Percentiles rank a stretch among this genome's conserved stretches.
Evolutionary conservation across 306 rosid species (phyloP).

Genomic region (Prunus persica): Prunus_persica_NCBIv2 NC_034016.1:17422501-17423000

Average conservation of each 20-base stretch:
- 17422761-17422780: slow-evolving; percentile 74
- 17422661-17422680: slow-evolving; percentile 43
- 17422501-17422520: slow-evolving; percentile 41
- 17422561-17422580: slow-evolving; percentile 42
- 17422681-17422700: slow-evolving; percentile 47
- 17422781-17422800: slow-evolving; percentile 62
- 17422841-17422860: slow-evolving; percentile 49
- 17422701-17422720: slow-evolving; percentile 62
- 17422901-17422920: slow-evolving; percentile 73
- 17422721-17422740: slow-evolving; percentile 71
- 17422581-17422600: slow-evolving; percentile 54
- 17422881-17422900: slow-evolving; percentile 76
- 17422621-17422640: slow-evolving; percentile 51
- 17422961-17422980: slow-evolving; percentile 61
- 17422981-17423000: slow-evolving; percentile 49
- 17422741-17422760: slow-evolving; percentile 62
- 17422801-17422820: slow-evolving; percentile 64
- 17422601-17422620: slow-evolving; percentile 48
- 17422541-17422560: slow-evolving; percentile 38
- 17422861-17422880: slow-evolving; percentile 59
- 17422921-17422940: slow-evolving; percentile 71
- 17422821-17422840: slow-evolving; percentile 57
- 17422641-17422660: slow-evolving; percentile 52
- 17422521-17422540: slow-evolving; percentile 54
- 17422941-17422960: slow-evolving; percentile 66